Percentiles rank a stretch among this genome's conserved stretches.
These are phyloP conservation scores for Boletus speciosus DNA, from an alignment of 768 basidiomycete species.

Conservation along the genomic window DNA sequence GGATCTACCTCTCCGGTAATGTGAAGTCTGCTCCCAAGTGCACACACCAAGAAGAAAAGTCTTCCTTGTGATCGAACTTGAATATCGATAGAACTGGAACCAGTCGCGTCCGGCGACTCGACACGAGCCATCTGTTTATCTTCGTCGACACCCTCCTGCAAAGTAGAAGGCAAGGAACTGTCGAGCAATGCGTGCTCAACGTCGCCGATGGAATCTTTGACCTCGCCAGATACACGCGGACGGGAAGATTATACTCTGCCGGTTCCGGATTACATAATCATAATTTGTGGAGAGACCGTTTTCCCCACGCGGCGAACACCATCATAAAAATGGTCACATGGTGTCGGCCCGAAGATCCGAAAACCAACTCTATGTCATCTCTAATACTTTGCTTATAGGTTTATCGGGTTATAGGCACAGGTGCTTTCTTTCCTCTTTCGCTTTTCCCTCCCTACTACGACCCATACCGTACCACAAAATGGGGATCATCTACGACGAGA, in stretches of 20 bases:
- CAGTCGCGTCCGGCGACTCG: background rate
- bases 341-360: background rate
- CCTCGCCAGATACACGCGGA: background rate
- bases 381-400: no score
- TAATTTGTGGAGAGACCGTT: no score
- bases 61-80: no score
- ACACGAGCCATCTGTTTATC: background rate
- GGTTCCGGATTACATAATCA: no score
- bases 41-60: no score
- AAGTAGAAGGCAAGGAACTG: background rate
- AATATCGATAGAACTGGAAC: background rate
- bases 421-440: background rate
- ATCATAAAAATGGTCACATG: background rate
- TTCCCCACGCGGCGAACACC: no score
- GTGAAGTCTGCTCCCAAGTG: no score
- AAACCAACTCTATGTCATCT: no score
- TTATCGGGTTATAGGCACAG: background rate
- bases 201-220: background rate
- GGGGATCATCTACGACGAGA: slow-evolving; percentile 56
- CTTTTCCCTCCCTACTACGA: no score
- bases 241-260: no score
- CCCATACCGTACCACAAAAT: slow-evolving; percentile 30
- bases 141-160: background rate
- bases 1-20: no score
- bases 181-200: background rate